phyloP scores from a whole-genome alignment of 2,329 filamentous ascomycete genomes.

The Beauveria sp. region DNA sequence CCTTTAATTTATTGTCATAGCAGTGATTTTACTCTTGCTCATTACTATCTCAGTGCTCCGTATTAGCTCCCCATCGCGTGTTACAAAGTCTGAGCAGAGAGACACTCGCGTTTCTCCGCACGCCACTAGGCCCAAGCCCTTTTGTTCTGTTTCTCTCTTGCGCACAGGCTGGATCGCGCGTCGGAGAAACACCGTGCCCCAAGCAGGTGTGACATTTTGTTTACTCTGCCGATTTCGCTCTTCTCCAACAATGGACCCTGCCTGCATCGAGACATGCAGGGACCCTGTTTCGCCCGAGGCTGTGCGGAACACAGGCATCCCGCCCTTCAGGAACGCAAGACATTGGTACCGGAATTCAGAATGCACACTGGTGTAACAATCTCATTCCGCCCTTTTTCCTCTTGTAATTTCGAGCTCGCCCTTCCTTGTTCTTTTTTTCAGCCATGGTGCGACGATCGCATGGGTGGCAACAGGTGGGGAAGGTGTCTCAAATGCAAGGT shows the following conservation, averaged over 20 bases:
- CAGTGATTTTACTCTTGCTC: no score
- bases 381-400: background rate
- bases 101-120: background rate
- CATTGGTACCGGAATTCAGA: slow-evolving; percentile 2
- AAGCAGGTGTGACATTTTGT: background rate
- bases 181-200: background rate
- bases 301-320: background rate
- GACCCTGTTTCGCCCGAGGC: slow-evolving; percentile 2
- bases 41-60: background rate
- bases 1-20: no score
- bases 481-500: slow-evolving; percentile 1
- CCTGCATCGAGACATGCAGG: background rate
- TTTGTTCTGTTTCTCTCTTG: background rate
- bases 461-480: slow-evolving; percentile 6
- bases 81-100: background rate
- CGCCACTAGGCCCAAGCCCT: background rate
- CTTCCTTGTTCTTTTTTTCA: background rate
- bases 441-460: slow-evolving; percentile 6
- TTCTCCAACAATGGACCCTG: background rate
- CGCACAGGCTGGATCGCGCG: slow-evolving; percentile 2
- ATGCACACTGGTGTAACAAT: background rate
- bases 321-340: slow-evolving; percentile 1
- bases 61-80: background rate
- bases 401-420: background rate
- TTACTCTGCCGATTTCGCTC: background rate